phyloP scores from a whole-genome alignment of 495 filamentous ascomycete genomes.

The Melanomma pulvis-pyrius region DNA sequence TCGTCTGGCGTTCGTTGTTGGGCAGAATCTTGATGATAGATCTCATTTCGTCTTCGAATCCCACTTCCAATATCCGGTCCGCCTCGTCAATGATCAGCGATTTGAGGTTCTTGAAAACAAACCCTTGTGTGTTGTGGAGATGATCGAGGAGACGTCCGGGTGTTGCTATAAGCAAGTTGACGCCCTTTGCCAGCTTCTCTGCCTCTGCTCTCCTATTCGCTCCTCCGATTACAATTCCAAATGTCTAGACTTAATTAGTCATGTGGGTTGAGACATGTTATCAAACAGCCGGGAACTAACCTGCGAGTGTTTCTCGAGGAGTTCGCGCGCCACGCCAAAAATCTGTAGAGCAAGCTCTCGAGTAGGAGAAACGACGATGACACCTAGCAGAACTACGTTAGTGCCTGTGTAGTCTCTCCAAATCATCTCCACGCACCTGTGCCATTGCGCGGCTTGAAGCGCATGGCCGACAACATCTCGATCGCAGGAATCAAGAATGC shows the following conservation, averaged over 20 bases:
- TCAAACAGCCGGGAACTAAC: no score
- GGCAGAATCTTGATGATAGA: conserved; percentile 97
- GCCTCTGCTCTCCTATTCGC: conserved; percentile 90
- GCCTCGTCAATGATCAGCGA: conserved; percentile 90
- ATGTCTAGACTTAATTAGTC: no score
- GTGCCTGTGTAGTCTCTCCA: background rate
- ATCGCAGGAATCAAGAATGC: conserved; percentile 93
- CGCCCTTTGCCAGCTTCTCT: conserved; percentile 90
- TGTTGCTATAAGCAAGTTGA: conserved; percentile 92
- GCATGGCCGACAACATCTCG: conserved; percentile 88
- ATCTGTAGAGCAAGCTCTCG: conserved; percentile 95
- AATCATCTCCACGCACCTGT: conserved; percentile 39
- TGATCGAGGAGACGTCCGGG: conserved; percentile 93
- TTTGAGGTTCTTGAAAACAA: conserved; percentile 91
- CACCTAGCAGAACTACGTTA: conserved; percentile 57
- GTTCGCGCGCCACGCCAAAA: conserved; percentile 89
- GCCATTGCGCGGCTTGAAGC: conserved; percentile 83
- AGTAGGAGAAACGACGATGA: conserved; percentile 82
- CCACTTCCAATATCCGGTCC: conserved; percentile 91
- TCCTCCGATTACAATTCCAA: conserved; percentile 94
- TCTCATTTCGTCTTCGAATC: conserved; percentile 95
- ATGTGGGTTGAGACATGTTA: no score
- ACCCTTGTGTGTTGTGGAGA: conserved; percentile 84
- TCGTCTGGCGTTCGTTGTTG: conserved; percentile 78
- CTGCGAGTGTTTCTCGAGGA: conserved; percentile 87